Evolutionary conservation across 495 filamentous ascomycete genomes (phyloP), one percentile per base, ranked within the genome.

Genomic region (Tuber aestivum): DNA sequence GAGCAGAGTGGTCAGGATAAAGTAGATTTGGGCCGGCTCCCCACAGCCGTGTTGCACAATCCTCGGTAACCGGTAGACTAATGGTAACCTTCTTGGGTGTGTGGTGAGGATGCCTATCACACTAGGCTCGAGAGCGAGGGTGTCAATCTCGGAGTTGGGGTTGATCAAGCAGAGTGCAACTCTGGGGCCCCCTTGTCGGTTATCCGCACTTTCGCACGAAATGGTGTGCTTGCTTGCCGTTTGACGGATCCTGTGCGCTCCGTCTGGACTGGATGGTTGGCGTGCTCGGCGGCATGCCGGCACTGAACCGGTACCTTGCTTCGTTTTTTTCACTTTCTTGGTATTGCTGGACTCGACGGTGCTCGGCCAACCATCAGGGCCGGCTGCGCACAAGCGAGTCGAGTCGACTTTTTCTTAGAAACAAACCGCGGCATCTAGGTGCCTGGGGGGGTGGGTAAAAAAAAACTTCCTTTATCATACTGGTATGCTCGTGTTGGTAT

Each of bases 391-490:
- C 50, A 73, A 72, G 56, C 76, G 50, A 65, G 35, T 27, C 56
- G 27, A 65, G 74, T 61, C n/a, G 41, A 50, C 72, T 73, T 79
- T 79, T 79, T 79, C 70, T 79, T 79, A 79, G 78, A 42, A 79
- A 69, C 78, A 79, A 23, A 68, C 74, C 41, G n/a, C n/a, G 50
- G 50, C n/a, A 75, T 45, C 27, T 65, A 18, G 27, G 56, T 65
- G 27, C 23, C 50, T 56, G 50, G 7, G 9, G 1, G 50, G 50
- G 14, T 23, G 20, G 21, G 14, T 27, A 56, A 35, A 27, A n/a
- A 8, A 48, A 27, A 61, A 61, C 32, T 61, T 27, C 50, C 50
- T 16, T 32, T 35, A 32, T 18, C 4, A 5, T 18, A 45, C 21
- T 50, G 21, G 45, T 50, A 50, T 61, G n/a, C 50, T 32, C 27